phyloP scores from a whole-genome alignment of 2,329 filamentous ascomycete genomes.

The Beauveria medogensis region DNA sequence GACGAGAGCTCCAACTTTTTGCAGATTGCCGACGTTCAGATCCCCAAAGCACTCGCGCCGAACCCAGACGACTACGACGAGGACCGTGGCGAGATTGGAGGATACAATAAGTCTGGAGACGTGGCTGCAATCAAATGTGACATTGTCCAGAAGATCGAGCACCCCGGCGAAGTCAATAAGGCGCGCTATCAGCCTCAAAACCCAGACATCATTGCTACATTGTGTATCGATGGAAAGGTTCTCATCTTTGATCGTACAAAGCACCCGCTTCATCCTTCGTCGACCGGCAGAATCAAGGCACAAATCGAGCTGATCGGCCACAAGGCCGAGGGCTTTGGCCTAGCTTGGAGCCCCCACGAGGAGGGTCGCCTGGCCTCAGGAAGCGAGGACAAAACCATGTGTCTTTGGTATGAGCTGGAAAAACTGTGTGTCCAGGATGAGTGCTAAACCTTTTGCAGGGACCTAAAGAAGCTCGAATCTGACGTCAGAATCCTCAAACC shows the following conservation, averaged over 20 bases:
- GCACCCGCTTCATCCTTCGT: slow-evolving; percentile 67
- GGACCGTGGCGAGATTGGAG: slow-evolving; percentile 84
- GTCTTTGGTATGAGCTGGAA: slow-evolving; percentile 61
- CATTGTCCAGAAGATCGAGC: slow-evolving; percentile 91
- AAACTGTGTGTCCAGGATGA: not conserved
- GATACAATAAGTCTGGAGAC: slow-evolving; percentile 70
- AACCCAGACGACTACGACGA: slow-evolving; percentile 85
- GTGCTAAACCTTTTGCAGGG: slow-evolving; percentile 42
- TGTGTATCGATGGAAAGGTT: slow-evolving; percentile 79
- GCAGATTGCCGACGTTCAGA: slow-evolving; percentile 88
- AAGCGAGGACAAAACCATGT: slow-evolving; percentile 85
- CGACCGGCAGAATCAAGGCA: slow-evolving; percentile 58
- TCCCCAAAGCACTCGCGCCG: slow-evolving; percentile 69
- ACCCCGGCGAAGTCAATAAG: slow-evolving; percentile 96
- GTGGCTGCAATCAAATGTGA: slow-evolving; percentile 74
- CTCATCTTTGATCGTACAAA: slow-evolving; percentile 95
- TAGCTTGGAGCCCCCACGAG: slow-evolving; percentile 84
- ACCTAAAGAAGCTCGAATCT: slow-evolving; percentile 67
- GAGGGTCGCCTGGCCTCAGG: slow-evolving; percentile 80
- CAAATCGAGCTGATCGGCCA: slow-evolving; percentile 84
- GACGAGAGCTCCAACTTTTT: slow-evolving; percentile 81
- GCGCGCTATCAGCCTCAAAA: slow-evolving; percentile 97
- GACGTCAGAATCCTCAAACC: slow-evolving; percentile 64
- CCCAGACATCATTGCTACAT: slow-evolving; percentile 89
- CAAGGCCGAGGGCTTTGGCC: slow-evolving; percentile 78